These are phyloP conservation scores for Boehmeria nivea DNA, from an alignment of 306 rosid species.

Conservation along the genomic window DNA sequence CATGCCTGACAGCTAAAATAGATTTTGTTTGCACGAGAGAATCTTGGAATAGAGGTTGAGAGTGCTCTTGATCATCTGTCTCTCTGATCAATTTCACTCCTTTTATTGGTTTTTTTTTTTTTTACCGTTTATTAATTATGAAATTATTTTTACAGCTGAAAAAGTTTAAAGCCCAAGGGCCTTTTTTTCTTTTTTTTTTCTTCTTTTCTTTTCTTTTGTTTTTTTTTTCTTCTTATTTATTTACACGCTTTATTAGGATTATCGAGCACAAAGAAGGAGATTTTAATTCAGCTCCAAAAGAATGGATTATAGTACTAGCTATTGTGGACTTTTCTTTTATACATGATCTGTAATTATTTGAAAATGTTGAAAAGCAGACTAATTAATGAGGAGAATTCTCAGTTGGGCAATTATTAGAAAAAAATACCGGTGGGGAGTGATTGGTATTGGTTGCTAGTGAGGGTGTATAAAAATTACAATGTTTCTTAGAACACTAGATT, in stretches of 20 bases:
- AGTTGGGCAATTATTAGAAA: no score
- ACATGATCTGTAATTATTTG: not conserved
- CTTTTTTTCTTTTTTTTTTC: not conserved
- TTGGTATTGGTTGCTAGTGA: no score
- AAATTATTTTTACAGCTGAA: no score
- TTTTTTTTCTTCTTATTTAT: no score
- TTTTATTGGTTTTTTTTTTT: not conserved
- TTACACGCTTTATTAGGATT: no score
- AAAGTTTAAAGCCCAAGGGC: not conserved
- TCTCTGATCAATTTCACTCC: conserved; percentile 18
- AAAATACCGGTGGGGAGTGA: no score
- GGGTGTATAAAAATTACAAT: no score
- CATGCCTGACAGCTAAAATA: conserved; percentile 37
- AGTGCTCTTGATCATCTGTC: conserved; percentile 7
- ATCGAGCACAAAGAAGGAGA: not conserved
- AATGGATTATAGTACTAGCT: not conserved
- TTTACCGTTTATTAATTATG: not conserved
- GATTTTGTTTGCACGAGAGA: conserved; percentile 46
- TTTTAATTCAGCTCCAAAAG: not conserved
- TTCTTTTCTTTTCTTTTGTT: not conserved
- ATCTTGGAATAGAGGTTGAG: conserved; percentile 22
- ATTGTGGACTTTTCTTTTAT: not conserved
- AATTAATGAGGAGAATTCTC: no score
- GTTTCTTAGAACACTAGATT: no score
- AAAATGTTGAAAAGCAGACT: conserved; percentile 2